Percentiles rank a stretch among this genome's conserved stretches.
Conservation (phyloP, 1,284 basidiomycete species). For the Sporisorium reilianum region DNA sequence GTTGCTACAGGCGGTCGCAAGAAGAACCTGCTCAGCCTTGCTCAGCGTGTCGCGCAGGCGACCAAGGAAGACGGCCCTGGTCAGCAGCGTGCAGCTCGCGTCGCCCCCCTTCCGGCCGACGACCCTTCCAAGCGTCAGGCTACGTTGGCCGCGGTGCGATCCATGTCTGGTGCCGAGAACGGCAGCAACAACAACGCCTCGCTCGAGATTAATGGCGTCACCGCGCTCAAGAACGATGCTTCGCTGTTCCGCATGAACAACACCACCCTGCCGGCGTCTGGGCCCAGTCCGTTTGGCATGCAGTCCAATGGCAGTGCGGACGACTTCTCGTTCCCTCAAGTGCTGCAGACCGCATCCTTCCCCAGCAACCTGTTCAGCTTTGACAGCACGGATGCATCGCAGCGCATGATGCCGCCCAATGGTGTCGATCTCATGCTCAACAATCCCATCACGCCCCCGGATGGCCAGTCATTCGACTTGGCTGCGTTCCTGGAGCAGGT, state of each 20-base stretch:
- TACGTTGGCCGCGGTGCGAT: constrained; percentile 33
- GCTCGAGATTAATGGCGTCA: constrained; percentile 43
- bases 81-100: constrained; percentile 15
- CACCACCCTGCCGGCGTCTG: constrained; percentile 32
- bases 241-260: constrained; percentile 35
- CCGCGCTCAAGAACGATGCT: constrained; percentile 44
- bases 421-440: constrained; percentile 48
- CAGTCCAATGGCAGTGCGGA: constrained; percentile 7
- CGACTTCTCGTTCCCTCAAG: constrained; percentile 43
- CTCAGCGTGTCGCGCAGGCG: constrained; percentile 57
- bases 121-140: constrained; percentile 45
- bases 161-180: constrained; percentile 18
- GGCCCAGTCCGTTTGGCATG: constrained; percentile 22
- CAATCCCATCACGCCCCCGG: constrained; percentile 47
- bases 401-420: constrained; percentile 46
- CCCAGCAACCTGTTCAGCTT: constrained; percentile 36
- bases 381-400: constrained; percentile 20
- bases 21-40: constrained; percentile 60
- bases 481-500: constrained; percentile 55
- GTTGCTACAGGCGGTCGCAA: constrained; percentile 24
- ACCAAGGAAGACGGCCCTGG: constrained; percentile 30
- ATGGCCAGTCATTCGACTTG: constrained; percentile 53
- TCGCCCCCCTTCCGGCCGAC: constrained; percentile 8
- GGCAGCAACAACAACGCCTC: neutral
- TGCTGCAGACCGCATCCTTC: constrained; percentile 33